Conservation (phyloP, 495 filamentous ascomycete genomes). For the Hypoxylon cercidicola region DNA sequence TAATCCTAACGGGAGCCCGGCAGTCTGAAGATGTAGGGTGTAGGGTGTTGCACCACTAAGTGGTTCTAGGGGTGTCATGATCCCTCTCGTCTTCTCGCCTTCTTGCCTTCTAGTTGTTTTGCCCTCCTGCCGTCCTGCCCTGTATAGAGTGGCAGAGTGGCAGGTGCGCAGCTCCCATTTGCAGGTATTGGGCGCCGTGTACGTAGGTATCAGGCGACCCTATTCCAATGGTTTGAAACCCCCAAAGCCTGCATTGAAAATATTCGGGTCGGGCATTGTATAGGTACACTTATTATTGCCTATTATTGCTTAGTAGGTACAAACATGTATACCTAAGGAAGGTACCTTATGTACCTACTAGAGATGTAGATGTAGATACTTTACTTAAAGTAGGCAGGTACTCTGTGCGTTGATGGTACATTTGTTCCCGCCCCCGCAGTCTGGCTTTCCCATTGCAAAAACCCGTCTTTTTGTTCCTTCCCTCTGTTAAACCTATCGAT, state of each 20-base stretch:
- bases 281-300: neutral
- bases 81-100: too few relatives aligned
- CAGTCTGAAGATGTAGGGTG: neutral
- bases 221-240: neutral
- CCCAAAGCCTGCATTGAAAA: neutral
- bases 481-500: neutral
- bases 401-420: neutral
- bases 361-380: neutral
- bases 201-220: neutral
- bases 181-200: neutral
- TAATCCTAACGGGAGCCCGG: neutral
- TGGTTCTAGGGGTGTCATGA: neutral
- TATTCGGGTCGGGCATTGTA: neutral
- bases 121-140: neutral
- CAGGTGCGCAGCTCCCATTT: constrained; percentile 1
- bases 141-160: neutral
- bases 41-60: neutral
- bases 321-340: too few relatives aligned
- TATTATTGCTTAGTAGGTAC: too few relatives aligned
- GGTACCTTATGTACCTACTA: neutral
- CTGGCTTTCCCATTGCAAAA: constrained; percentile 15
- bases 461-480: constrained; percentile 14
- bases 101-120: too few relatives aligned
- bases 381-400: neutral
- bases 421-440: constrained; percentile 16